A percentile compares a stretch with the other conserved stretches of the same genome.
phyloP scores from a whole-genome alignment of 1,284 basidiomycete genomes.

The Hemileia vastatrix region DNA sequence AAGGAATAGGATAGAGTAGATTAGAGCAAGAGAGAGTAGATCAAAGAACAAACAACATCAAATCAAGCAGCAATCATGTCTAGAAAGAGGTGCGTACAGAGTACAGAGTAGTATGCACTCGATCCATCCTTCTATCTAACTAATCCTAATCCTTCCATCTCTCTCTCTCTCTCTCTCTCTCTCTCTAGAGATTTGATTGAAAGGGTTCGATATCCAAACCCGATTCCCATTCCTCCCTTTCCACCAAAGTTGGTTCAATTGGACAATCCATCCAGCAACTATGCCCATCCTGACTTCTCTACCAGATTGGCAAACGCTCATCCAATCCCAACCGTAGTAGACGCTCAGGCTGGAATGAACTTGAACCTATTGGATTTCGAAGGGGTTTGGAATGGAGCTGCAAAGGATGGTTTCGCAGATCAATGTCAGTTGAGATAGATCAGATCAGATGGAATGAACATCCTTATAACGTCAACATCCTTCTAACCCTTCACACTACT shows the following conservation, averaged over 20 bases:
- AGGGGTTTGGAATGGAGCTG: slow-evolving; percentile 36
- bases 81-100: too few species aligned
- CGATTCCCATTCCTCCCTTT: slow-evolving; percentile 42
- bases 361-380: slow-evolving; percentile 38
- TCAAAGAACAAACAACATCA: too few species aligned
- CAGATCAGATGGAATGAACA: slow-evolving; percentile 8
- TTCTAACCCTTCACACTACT: background rate
- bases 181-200: slow-evolving; percentile 44
- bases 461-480: slow-evolving; percentile 19
- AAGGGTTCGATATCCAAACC: slow-evolving; percentile 41
- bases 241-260: slow-evolving; percentile 38
- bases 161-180: too few species aligned
- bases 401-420: slow-evolving; percentile 2
- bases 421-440: slow-evolving; percentile 2
- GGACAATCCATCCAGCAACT: slow-evolving; percentile 32
- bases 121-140: too few species aligned
- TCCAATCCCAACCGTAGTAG: slow-evolving; percentile 37
- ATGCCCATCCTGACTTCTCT: slow-evolving; percentile 35
- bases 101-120: too few species aligned
- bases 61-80: too few species aligned
- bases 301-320: slow-evolving; percentile 35
- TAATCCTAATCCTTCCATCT: too few species aligned
- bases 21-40: too few species aligned
- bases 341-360: slow-evolving; percentile 41
- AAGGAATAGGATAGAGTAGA: too few species aligned